phyloP scores from a whole-genome alignment of 1,284 basidiomycete genomes.

The Austroboletus niveus region DNA sequence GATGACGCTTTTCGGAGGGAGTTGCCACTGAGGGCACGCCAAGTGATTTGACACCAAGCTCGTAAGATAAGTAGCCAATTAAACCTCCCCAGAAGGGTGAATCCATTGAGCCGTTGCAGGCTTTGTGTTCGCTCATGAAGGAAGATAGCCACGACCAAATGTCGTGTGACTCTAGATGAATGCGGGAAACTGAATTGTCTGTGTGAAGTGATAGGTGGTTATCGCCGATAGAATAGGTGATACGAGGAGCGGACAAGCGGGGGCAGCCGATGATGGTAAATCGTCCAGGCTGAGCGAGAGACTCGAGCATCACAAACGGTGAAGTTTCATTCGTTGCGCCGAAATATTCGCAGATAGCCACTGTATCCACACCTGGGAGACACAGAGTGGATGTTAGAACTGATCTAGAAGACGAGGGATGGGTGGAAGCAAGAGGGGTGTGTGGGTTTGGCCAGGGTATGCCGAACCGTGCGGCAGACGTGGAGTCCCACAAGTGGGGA shows the following conservation, averaged over 20 bases:
- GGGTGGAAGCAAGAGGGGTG: conserved; percentile 23
- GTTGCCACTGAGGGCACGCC: conserved; percentile 36
- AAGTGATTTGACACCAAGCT: conserved; percentile 63
- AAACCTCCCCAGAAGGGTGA: conserved; percentile 80
- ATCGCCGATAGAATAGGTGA: conserved; percentile 59
- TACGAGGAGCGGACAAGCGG: conserved; percentile 47
- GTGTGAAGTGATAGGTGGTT: conserved; percentile 42
- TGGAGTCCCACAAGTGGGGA: conserved; percentile 41
- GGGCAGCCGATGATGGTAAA: conserved; percentile 69
- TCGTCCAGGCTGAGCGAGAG: conserved; percentile 69
- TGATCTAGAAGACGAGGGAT: conserved; percentile 15
- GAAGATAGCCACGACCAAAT: conserved; percentile 70
- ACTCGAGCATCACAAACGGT: conserved; percentile 73
- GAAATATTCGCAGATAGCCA: conserved; percentile 57
- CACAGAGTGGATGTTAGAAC: conserved; percentile 45
- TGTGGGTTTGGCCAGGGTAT: conserved; percentile 54
- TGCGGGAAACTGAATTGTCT: conserved; percentile 29
- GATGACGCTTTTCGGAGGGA: conserved; percentile 38
- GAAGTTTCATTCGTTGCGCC: conserved; percentile 55
- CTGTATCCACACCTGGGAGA: conserved; percentile 40
- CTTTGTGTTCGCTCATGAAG: conserved; percentile 59
- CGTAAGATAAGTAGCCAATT: conserved; percentile 71
- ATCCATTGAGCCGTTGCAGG: conserved; percentile 44
- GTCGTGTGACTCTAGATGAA: conserved; percentile 43
- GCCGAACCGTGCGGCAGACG: conserved; percentile 40